Percentiles rank a stretch among this genome's conserved stretches.
These are phyloP conservation scores for Fusarium pseudoanthophilum DNA, from an alignment of 2,329 filamentous ascomycete species.

Conservation along the genomic window DNA sequence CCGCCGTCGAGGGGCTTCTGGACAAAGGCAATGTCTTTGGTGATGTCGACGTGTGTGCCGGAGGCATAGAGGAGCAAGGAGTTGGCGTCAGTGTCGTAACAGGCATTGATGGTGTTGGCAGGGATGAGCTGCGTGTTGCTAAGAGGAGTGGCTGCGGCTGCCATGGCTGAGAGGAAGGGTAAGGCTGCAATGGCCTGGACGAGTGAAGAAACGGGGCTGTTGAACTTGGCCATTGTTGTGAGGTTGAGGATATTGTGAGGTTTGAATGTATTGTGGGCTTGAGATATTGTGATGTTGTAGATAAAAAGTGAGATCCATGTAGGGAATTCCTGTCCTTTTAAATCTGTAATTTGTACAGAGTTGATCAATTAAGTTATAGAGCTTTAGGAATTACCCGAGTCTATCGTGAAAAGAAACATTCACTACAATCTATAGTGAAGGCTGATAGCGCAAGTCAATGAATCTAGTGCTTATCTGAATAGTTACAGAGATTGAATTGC, in stretches of 20 bases:
- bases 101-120: neutral
- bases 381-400: neutral
- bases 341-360: neutral
- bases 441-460: neutral
- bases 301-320: fast-evolving
- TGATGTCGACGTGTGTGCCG: neutral
- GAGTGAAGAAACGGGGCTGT: neutral
- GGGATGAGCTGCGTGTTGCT: neutral
- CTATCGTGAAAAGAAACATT: neutral
- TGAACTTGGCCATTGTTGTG: neutral
- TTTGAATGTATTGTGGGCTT: neutral
- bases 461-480: neutral
- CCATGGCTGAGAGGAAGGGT: neutral
- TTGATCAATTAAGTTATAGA: too few species aligned
- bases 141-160: neutral
- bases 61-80: neutral
- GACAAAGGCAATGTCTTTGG: neutral
- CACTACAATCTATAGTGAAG: neutral
- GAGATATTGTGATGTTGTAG: neutral
- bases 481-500: neutral
- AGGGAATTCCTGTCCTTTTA: neutral
- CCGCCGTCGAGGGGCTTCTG: neutral
- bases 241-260: fast-evolving
- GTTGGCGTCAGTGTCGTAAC: neutral
- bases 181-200: neutral